Percentiles rank a stretch among this genome's conserved stretches.
phyloP scores from a whole-genome alignment of 306 rosid species.

The Fragaria nilgerrensis region DNA sequence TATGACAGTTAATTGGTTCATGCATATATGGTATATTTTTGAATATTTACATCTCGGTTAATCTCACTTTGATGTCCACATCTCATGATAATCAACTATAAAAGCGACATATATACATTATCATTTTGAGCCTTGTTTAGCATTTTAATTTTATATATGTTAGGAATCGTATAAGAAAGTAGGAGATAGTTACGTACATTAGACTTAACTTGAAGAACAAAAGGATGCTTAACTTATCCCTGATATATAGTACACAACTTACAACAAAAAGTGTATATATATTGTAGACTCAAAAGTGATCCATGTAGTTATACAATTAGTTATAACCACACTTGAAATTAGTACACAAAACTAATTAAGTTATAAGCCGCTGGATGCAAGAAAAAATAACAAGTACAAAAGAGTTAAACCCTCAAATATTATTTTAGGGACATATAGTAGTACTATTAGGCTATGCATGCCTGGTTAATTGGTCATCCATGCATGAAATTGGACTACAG shows the following conservation, averaged over 20 bases:
- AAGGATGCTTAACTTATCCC: not conserved
- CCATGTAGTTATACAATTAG: not conserved
- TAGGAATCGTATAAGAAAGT: not conserved
- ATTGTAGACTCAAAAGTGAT: not conserved
- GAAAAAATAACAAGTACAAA: not conserved
- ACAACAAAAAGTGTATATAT: not conserved
- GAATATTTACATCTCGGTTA: not conserved
- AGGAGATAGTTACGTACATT: not conserved
- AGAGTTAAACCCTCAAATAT: slow-evolving; percentile 18
- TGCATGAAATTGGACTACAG: slow-evolving; percentile 31
- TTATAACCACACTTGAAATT: not conserved
- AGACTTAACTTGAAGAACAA: not conserved
- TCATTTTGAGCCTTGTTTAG: not conserved
- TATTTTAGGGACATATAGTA: not conserved
- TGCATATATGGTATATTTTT: not conserved
- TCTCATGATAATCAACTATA: not conserved
- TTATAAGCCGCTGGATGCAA: not conserved
- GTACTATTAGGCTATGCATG: not conserved
- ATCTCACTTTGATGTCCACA: not conserved
- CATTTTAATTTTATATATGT: not conserved
- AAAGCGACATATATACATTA: not conserved
- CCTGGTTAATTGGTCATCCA: not conserved
- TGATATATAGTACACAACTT: not conserved
- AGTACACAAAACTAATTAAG: not conserved
- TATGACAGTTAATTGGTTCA: not conserved